Evolutionary conservation across 2,329 filamentous ascomycete genomes (phyloP).

Genomic region (Cladosporium oxysporum): DNA sequence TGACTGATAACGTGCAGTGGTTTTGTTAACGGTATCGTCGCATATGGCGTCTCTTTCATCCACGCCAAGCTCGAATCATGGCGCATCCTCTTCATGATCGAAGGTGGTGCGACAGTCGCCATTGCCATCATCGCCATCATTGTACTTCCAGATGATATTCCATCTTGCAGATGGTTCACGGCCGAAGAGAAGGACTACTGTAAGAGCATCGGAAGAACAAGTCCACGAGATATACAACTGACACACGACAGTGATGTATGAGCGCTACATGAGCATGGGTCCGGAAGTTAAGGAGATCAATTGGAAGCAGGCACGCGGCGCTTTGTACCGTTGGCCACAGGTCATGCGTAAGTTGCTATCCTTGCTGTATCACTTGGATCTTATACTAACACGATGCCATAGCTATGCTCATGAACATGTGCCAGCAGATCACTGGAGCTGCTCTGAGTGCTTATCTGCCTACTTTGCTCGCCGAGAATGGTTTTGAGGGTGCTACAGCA

Average conservation of each 20-base stretch:
- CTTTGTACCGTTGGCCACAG: constrained; percentile 23
- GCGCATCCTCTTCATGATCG: constrained; percentile 67
- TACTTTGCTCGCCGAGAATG: constrained; percentile 21
- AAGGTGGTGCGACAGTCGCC: constrained; percentile 60
- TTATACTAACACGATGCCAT: background rate
- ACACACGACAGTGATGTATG: constrained; percentile 21
- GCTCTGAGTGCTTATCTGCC: constrained; percentile 22
- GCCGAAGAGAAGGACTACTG: constrained; percentile 60
- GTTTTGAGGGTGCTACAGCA: constrained; percentile 21
- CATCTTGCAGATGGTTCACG: constrained; percentile 65
- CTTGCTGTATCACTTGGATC: background rate
- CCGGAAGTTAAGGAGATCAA: constrained; percentile 23
- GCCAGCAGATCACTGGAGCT: constrained; percentile 23
- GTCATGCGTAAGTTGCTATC: constrained; percentile 19
- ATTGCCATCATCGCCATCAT: constrained; percentile 64
- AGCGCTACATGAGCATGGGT: constrained; percentile 23
- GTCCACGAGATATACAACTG: background rate
- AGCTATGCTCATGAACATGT: constrained; percentile 25
- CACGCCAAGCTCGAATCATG: constrained; percentile 42
- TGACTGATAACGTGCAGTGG: constrained; percentile 16
- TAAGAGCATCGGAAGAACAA: background rate
- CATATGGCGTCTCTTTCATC: constrained; percentile 22
- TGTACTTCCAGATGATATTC: constrained; percentile 67
- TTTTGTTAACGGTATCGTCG: constrained; percentile 22
- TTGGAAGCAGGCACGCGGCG: constrained; percentile 22